phyloP scores from a whole-genome alignment of 257 asterid genomes.

The Oldenlandia corymbosa region DNA sequence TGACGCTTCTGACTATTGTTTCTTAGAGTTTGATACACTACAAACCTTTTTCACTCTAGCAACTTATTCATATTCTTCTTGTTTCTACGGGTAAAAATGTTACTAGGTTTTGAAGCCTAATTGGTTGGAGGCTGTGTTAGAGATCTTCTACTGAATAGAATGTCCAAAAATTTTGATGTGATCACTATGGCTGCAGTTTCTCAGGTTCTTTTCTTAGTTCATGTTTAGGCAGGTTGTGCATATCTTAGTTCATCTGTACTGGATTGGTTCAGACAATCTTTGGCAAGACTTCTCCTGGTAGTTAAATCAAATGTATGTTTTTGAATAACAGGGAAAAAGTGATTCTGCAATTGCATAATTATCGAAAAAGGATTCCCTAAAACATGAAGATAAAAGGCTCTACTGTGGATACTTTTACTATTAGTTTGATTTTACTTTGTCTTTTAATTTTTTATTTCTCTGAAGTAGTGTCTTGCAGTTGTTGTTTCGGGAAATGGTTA shows the following conservation, averaged over 20 bases:
- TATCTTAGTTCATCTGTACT: constrained; percentile 12
- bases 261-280: not conserved
- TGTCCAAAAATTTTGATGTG: constrained; percentile 88
- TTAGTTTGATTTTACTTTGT: constrained; percentile 6
- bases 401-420: constrained; percentile 39
- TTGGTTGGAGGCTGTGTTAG: constrained; percentile 98
- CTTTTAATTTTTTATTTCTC: not conserved
- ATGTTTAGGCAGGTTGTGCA: not conserved
- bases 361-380: constrained; percentile 77
- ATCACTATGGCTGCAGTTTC: constrained; percentile 71
- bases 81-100: not conserved
- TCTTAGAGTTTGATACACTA: not conserved
- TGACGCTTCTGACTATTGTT: not conserved
- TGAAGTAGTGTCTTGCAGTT: not conserved
- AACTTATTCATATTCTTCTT: not conserved
- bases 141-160: constrained; percentile 72
- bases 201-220: constrained; percentile 34
- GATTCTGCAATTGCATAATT: constrained; percentile 43
- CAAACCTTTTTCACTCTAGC: not conserved
- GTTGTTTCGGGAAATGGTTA: not conserved
- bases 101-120: constrained; percentile 71
- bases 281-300: not conserved
- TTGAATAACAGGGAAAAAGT: constrained; percentile 43
- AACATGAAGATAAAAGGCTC: constrained; percentile 46
- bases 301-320: not conserved